Evolutionary conservation across 2,329 filamentous ascomycete genomes (phyloP), one percentile per base, ranked within the genome.

Genomic region (Phyllosticta capitalensis): DNA sequence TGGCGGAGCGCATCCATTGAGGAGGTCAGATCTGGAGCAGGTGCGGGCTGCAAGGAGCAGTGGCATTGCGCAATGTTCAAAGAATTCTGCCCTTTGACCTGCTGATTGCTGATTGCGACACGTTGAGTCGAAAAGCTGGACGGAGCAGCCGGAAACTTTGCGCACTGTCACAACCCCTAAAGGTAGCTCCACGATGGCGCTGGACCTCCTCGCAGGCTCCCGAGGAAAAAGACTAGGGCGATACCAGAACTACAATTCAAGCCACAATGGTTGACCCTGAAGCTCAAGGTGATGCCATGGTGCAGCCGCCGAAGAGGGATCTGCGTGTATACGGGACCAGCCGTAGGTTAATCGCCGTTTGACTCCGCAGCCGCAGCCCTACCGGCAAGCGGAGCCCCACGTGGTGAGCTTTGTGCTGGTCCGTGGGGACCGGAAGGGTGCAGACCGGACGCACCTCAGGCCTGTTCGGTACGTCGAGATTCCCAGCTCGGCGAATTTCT

Each of bases 361-460:
- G 38, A 45, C 38, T 19, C 38, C 38, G 38, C 38, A 45, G 38
- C 38, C 38, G 38, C 56, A 59, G 56, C 56, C 56, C 56, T 59
- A 59, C 56, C 52, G 14, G 24, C 52, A 26, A 51, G 48, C 56
- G 52, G 49, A 52, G 52, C 52, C 52, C 56, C 56, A 54, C 56
- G 56, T 59, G 56, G 38, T 54, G 56, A 53, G 56, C 51, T 33
- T 53, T 58, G 50, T 54, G 24, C 56, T 59, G 56, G 56, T 59
- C 56, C 56, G 56, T 59, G 56, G 52, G 38, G 38, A 45, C 38
- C 17, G 38, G 38, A n/a, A 45, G 38, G 38, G 38, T 45, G 38
- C 38, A 45, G 38, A 45, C 38, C 17, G 38, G 38, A 45, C 38
- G 38, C 38, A 45, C 38, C 38, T 45, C 38, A 45, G 38, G 38